Evolutionary conservation across 1,139 yeast genomes (phyloP), one percentile per base, ranked within the genome.

Genomic region (Kurtzmaniella natalensis): DNA sequence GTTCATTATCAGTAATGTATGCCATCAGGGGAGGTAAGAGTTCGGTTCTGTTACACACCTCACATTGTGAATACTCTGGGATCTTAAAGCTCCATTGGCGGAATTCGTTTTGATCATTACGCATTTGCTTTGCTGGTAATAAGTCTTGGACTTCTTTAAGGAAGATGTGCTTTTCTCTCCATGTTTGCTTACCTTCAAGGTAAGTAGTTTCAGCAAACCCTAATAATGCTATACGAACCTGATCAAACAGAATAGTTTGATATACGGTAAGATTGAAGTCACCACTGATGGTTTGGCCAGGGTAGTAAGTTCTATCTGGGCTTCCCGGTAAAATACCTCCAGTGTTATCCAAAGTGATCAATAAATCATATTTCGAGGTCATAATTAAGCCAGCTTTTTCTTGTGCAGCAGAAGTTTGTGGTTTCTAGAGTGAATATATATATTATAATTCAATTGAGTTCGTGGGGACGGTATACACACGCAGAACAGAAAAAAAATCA

Each of bases 91-190:
- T 21, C 24, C 30, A 35, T 7, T 21, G 13, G 18, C 22, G 17
- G n/a, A 18, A 26, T 7, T 29, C 14, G 7, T 22, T 32, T 13
- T 17, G 30, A 5, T 21, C 28, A 10, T n/a, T 21, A 3, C 10
- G 11, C 18, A 28, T 32, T 10, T n/a, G 13, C 19, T 14, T 26
- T 3, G 13, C 18, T 6, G 37, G 35, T 5, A 35, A 21, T 8
- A 24, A 26, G 13, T 18, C 11, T 5, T 13, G 24, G 13, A 28
- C 19, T 11, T 35, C 26, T 28, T 35, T 35, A n/a, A 35, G 26
- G 16, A 35, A 35, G 11, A 35, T 32, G 17, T 35, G 38, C 31
- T 35, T 35, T 17, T 35, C 38, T 25, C 29, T 32, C 38, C 38
- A 35, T n/a, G 22, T 30, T 11, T 26, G 11, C 9, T 8, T 25